Percentiles rank a stretch among this genome's conserved stretches.
Conservation (phyloP, 331 rosid species). For the Cydonia oblonga region DNA sequence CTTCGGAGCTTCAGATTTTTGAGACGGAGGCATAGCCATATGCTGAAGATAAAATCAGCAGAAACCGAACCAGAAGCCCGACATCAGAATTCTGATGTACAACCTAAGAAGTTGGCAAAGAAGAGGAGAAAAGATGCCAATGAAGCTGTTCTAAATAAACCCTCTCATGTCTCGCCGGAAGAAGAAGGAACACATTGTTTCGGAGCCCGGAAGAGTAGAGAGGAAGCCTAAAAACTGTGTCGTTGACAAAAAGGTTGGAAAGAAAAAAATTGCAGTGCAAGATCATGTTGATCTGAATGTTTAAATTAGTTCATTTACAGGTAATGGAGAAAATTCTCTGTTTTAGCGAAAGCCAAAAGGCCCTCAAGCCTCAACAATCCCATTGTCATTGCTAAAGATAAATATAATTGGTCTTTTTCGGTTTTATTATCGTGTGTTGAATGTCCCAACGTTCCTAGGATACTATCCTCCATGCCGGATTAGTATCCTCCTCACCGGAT, state of each 20-base stretch:
- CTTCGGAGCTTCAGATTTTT: conserved; percentile 33
- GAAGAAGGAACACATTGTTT: conserved; percentile 1
- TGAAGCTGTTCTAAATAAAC: conserved; percentile 7
- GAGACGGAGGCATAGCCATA: conserved; percentile 25
- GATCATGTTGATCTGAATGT: conserved; percentile 30
- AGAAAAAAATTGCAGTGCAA: conserved; percentile 23
- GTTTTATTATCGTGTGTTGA: background rate
- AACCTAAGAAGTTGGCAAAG: conserved; percentile 1
- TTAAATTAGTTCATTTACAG: background rate
- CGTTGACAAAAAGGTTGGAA: conserved; percentile 10
- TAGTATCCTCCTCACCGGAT: too few species aligned
- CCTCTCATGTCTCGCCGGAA: background rate
- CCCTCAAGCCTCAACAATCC: background rate
- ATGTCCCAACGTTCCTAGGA: too few species aligned
- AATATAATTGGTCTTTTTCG: background rate
- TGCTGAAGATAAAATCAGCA: conserved; percentile 16
- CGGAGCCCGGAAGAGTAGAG: conserved; percentile 8
- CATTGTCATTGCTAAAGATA: background rate
- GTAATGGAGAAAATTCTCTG: background rate
- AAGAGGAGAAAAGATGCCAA: conserved; percentile 5
- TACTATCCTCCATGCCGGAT: too few species aligned
- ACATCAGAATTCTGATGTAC: conserved; percentile 8
- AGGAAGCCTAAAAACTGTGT: conserved; percentile 25
- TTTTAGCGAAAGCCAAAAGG: background rate
- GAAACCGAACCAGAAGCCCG: conserved; percentile 13